A percentile compares a stretch with the other conserved stretches of the same genome.
These are phyloP conservation scores for Kwoniella heveanensis DNA, from an alignment of 768 basidiomycete genomes.

Conservation along the genomic window DNA sequence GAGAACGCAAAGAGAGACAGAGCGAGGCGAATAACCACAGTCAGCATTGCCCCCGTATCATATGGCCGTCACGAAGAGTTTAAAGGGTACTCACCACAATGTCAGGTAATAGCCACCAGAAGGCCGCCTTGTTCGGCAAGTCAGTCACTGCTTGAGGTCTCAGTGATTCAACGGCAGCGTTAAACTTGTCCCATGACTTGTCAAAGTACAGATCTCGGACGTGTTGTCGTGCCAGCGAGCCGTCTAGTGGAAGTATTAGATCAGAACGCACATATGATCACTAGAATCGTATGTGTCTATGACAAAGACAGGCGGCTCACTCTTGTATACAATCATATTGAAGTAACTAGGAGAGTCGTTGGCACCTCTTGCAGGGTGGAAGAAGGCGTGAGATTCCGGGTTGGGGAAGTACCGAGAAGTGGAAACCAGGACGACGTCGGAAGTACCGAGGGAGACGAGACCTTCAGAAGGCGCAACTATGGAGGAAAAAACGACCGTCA, in stretches of 20 bases:
- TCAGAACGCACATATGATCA: no score
- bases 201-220: constrained; percentile 69
- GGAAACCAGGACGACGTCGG: constrained; percentile 79
- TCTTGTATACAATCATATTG: constrained; percentile 93
- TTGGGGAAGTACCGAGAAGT: constrained; percentile 59
- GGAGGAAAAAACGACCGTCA: background rate
- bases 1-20: background rate
- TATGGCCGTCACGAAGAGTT: no score
- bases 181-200: constrained; percentile 70
- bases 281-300: no score
- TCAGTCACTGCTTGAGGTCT: constrained; percentile 27
- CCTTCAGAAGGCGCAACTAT: constrained; percentile 61
- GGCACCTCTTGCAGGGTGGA: constrained; percentile 58
- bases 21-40: background rate
- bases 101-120: constrained; percentile 82
- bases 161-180: constrained; percentile 61
- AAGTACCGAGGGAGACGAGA: constrained; percentile 82
- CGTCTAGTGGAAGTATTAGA: constrained; percentile 48
- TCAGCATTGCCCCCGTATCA: no score
- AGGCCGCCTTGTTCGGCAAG: constrained; percentile 60
- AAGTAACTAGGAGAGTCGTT: constrained; percentile 62
- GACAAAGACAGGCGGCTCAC: constrained; percentile 44
- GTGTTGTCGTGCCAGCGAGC: constrained; percentile 76
- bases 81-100: constrained; percentile 64
- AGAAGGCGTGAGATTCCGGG: constrained; percentile 54